phyloP scores from a whole-genome alignment of 1,284 basidiomycete genomes.

The Xerocomus minutiporus region DNA sequence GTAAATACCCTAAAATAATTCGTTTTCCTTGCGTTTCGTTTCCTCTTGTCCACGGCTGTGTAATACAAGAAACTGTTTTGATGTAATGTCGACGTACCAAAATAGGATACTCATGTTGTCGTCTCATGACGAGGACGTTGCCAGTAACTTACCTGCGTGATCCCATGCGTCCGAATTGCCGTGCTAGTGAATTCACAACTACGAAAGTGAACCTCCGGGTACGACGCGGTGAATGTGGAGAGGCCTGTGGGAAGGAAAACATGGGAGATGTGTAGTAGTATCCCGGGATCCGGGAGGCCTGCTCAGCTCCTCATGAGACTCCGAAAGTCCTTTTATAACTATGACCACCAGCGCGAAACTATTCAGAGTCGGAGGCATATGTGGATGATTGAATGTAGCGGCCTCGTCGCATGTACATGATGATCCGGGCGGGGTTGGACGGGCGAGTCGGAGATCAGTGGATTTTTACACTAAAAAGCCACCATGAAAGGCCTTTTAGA shows the following conservation, averaged over 20 bases:
- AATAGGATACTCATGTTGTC: constrained; percentile 14
- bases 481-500: neutral
- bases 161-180: constrained; percentile 3
- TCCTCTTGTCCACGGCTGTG: constrained; percentile 2
- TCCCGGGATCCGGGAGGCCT: neutral
- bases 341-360: neutral
- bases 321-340: constrained; percentile 15
- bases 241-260: no score
- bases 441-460: neutral
- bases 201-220: neutral
- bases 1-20: constrained; percentile 24
- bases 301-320: neutral
- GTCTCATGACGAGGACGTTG: neutral
- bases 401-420: neutral
- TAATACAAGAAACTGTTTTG: constrained; percentile 9
- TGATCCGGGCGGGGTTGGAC: constrained; percentile 15
- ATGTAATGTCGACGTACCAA: constrained; percentile 15
- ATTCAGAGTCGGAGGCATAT: constrained; percentile 11
- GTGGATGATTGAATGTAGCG: constrained; percentile 16
- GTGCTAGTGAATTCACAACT: neutral
- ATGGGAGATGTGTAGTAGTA: neutral
- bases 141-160: constrained; percentile 8
- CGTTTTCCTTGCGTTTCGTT: constrained; percentile 1
- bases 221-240: neutral
- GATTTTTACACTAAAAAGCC: neutral